Evolutionary conservation across 257 asterid species (phyloP).

Genomic region (Knoxia roxburghii): DNA sequence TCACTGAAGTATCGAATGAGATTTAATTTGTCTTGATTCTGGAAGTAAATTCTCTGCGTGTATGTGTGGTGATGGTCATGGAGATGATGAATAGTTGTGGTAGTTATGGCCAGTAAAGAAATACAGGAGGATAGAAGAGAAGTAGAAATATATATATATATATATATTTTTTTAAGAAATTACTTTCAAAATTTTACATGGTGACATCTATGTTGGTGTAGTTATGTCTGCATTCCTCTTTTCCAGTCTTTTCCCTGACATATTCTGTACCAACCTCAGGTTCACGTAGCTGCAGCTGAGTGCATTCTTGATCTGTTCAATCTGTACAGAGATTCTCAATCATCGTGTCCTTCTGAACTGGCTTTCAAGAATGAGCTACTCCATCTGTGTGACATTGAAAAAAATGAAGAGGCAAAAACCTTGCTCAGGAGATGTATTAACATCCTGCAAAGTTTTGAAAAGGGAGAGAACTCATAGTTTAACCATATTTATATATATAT

Average conservation of each 20-base stretch:
- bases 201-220: background rate
- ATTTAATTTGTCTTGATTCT: too few relatives aligned
- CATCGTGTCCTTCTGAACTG: slow-evolving; percentile 32
- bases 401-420: slow-evolving; percentile 82
- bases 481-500: too few relatives aligned
- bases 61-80: too few relatives aligned
- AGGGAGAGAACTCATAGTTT: slow-evolving; percentile 3
- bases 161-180: too few relatives aligned
- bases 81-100: too few relatives aligned
- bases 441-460: slow-evolving; percentile 39
- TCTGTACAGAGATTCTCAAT: slow-evolving; percentile 29
- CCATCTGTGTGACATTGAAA: slow-evolving; percentile 53
- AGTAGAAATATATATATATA: too few relatives aligned
- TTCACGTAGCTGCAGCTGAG: slow-evolving; percentile 78
- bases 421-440: slow-evolving; percentile 58
- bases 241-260: background rate
- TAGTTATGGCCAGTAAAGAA: too few relatives aligned
- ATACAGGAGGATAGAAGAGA: too few relatives aligned
- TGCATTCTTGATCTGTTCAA: slow-evolving; percentile 63
- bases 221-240: background rate
- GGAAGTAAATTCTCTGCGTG: too few relatives aligned
- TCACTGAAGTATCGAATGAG: too few relatives aligned
- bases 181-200: too few relatives aligned
- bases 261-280: slow-evolving; percentile 39
- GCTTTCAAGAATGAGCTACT: slow-evolving; percentile 52